Evolutionary conservation across 805 yeast genomes (phyloP), one percentile per base, ranked within the genome.

Genomic region (Ogataea dorogensis): DNA sequence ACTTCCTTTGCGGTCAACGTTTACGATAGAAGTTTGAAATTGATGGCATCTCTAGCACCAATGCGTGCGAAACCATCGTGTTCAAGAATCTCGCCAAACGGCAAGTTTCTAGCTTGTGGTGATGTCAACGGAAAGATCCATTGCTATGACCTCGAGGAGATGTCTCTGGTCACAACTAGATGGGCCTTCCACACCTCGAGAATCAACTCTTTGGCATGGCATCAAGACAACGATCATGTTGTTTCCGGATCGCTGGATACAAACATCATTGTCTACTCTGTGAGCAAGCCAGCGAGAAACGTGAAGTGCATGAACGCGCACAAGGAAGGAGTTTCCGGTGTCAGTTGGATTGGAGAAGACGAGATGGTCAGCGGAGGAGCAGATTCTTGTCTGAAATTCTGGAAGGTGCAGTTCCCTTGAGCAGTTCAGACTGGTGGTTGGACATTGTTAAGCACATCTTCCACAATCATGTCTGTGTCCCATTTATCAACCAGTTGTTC

Each of bases 171-270:
- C 23, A 87, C 98, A 2, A 77, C 94, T 0, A 76, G 97, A 56
- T 93, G 99, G 99, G 81, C 95, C 0, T 91, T 86, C 78, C 97
- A 93, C 58, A 85, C 89, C 2, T 81, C 95, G 38, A 79, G 75
- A 37, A 82, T 93, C 44, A 78, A 77, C 40, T 73, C 80, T 19
- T 84, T 93, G 31, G 61, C 77, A 16, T 93, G 98, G 98, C 74
- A 80, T 28, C 65, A 65, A 7, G 88, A 83, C 49, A 81, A 85
- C 38, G 77, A 81, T 48, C 79, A 73, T 48, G 71, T 85, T 28
- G 85, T 80, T 14, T 79, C 91, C 40, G 93, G 83, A 0, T 86
- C 96, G 0, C 65, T 87, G 39, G 99, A 93, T 57, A 81, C 95
- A 5, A 80, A 81, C 43, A 65, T 93, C 29, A 79, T 79, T 46